A percentile compares a stretch with the other conserved stretches of the same genome.
Evolutionary conservation across 148 eudicot species (phyloP).

Genomic region (Dianthus caryophyllus): DNA sequence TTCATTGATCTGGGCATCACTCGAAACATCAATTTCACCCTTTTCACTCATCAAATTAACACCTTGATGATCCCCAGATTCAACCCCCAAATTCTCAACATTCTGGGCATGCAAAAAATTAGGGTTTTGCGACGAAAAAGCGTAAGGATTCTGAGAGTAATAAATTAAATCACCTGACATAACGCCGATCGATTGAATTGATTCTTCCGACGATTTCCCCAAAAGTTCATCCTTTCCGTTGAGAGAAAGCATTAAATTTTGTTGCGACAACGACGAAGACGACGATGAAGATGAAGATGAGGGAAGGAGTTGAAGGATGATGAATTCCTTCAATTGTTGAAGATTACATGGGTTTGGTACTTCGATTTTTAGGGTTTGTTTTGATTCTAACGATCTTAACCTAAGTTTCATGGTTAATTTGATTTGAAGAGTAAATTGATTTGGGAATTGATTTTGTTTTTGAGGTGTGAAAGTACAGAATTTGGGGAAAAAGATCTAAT

Average conservation of each 20-base stretch:
- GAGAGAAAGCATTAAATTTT: slow-evolving; percentile 51
- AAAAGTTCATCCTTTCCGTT: slow-evolving; percentile 66
- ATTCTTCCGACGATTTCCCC: slow-evolving; percentile 30
- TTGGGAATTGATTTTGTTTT: neutral
- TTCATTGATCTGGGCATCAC: slow-evolving; percentile 7
- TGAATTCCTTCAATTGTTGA: slow-evolving; percentile 39
- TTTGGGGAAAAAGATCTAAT: neutral
- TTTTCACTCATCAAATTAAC: slow-evolving; percentile 2
- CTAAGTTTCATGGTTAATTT: slow-evolving; percentile 58
- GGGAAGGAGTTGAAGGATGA: slow-evolving; percentile 32
- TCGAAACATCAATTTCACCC: neutral
- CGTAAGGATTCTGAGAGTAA: slow-evolving; percentile 36
- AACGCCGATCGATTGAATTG: slow-evolving; percentile 63
- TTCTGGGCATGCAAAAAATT: slow-evolving; percentile 18
- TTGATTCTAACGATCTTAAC: slow-evolving; percentile 52
- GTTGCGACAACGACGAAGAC: neutral
- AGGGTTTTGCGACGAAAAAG: slow-evolving; percentile 32
- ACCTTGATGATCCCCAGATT: neutral
- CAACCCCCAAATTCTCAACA: neutral
- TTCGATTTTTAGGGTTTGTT: slow-evolving; percentile 55
- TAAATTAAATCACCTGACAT: slow-evolving; percentile 75
- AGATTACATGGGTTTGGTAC: slow-evolving; percentile 43
- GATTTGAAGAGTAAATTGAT: neutral
- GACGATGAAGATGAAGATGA: slow-evolving; percentile 35
- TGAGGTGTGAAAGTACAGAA: no score